phyloP scores from a whole-genome alignment of 306 rosid species.

The Ormosia semicastrata region DNA sequence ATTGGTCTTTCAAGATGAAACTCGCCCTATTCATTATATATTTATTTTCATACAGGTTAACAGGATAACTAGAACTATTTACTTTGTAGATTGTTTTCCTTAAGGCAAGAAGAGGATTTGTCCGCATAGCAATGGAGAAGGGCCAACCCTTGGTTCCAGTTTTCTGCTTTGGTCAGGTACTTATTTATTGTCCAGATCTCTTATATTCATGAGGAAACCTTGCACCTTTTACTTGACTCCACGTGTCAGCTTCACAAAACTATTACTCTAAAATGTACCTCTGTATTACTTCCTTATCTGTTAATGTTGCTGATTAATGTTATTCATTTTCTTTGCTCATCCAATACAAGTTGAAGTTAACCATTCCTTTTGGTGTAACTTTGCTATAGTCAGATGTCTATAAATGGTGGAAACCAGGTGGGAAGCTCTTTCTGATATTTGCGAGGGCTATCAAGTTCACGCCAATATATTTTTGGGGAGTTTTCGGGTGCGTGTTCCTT shows the following conservation, averaged over 20 bases:
- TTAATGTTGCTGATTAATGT: neutral
- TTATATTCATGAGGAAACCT: neutral
- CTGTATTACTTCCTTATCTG: neutral
- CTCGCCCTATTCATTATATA: neutral
- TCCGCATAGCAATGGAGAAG: slow-evolving; percentile 79
- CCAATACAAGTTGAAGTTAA: neutral
- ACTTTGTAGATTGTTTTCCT: slow-evolving; percentile 67
- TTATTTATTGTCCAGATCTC: neutral
- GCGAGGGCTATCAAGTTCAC: slow-evolving; percentile 83
- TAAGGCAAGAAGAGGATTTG: slow-evolving; percentile 87
- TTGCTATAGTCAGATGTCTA: slow-evolving; percentile 67
- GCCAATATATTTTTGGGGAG: slow-evolving; percentile 88
- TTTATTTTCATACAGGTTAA: slow-evolving; percentile 1
- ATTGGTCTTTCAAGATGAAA: neutral
- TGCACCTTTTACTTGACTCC: slow-evolving; percentile 15
- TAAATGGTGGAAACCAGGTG: slow-evolving; percentile 94
- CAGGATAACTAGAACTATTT: neutral
- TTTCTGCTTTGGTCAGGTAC: slow-evolving; percentile 97
- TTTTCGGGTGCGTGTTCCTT: slow-evolving; percentile 65
- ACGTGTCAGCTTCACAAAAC: neutral
- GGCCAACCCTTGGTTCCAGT: slow-evolving; percentile 90
- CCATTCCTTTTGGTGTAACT: slow-evolving; percentile 14
- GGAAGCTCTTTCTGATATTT: slow-evolving; percentile 65
- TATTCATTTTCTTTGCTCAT: neutral
- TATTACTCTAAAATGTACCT: neutral